Base-by-base conservation (phyloP, 371 early-diverging fungal species). In the Sporodiniella umbellata region DNA sequence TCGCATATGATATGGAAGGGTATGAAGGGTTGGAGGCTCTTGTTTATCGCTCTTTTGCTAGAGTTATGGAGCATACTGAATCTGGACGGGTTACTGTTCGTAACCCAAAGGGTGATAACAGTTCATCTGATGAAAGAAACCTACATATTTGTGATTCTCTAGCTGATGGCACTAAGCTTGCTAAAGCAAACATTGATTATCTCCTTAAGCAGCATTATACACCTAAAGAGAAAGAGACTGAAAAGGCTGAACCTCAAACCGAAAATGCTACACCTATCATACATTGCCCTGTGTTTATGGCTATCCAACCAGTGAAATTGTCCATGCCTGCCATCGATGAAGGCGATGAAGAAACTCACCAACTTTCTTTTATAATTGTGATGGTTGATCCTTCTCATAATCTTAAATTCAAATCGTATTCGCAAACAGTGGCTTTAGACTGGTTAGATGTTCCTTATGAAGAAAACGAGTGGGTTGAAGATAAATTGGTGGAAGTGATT, bases 381-480 rank as follows among this genome's bases (percentile, higher is more conserved):
- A 58, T 85, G 28, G 66, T 70, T 6, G 85, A 85, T 53, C 85
- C 85, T n/a, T 82, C 74, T 0, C 73, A 85, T 45, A 70, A 81
- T 30, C 62, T 85, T 21, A 61, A 69, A 19, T 83, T 82, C 47
- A 74, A 79, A 42, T 80, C 83, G 0, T 69, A 61, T 26, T 85
- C 85, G 11, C 85, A 85, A 56, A 65, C 77, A 12, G 56, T 85
- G 45, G 80, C 85, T 17, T 60, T 76, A 18, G 45, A 64, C 19
- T 85, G 85, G 85, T 38, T 85, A 25, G 70, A 82, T 62, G 71
- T 85, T 43, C 81, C 81, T 2, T 79, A 78, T 48, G 83, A 83
- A 55, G 83, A 83, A 39, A 83, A 81, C 59, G 83, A 83, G 58
- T 85, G 85, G 85, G 83, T 85, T 6, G 83, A 85, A 53, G 81